A percentile compares a stretch with the other conserved stretches of the same genome.
Conservation (phyloP, 108 stramenopile genomes). For the Cyclotella baltica region DNA sequence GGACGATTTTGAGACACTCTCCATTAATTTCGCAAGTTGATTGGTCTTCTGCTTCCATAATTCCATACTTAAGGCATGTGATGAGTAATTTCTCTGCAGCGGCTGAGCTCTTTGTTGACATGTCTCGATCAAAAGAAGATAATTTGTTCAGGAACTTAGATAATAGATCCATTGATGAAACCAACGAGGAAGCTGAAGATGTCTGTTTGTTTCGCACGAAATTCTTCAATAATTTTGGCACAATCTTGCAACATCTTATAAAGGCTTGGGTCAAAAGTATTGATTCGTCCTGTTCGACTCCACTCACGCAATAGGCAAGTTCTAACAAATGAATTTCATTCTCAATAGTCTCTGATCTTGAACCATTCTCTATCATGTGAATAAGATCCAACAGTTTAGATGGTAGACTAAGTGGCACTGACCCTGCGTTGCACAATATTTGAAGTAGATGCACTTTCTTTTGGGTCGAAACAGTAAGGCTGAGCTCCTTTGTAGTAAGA, state of each 20-base stretch:
- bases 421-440: conserved; percentile 10
- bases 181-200: not conserved
- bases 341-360: conserved; percentile 7
- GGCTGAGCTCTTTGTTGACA: conserved; percentile 9
- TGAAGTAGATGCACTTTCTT: conserved; percentile 27
- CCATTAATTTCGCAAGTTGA: conserved; percentile 23
- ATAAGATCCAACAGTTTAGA: conserved; percentile 19
- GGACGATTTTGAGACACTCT: conserved; percentile 46
- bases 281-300: not conserved
- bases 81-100: conserved; percentile 30
- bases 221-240: conserved; percentile 40
- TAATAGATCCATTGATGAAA: conserved; percentile 10
- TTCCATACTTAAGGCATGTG: conserved; percentile 55
- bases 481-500: not conserved
- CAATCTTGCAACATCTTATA: conserved; percentile 38
- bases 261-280: conserved; percentile 28
- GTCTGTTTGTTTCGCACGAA: conserved; percentile 15
- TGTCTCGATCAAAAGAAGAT: conserved; percentile 25
- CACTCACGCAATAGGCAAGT: not conserved
- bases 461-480: conserved; percentile 4
- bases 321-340: conserved; percentile 26
- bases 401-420: conserved; percentile 6
- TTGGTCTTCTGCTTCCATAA: conserved; percentile 25
- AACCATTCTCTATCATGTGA: conserved; percentile 9
- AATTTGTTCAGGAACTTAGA: conserved; percentile 14